A percentile compares a stretch with the other conserved stretches of the same genome.
These are phyloP conservation scores for Magnusiomyces ingens DNA, from an alignment of 1,139 yeast species.

Conservation along the genomic window DNA sequence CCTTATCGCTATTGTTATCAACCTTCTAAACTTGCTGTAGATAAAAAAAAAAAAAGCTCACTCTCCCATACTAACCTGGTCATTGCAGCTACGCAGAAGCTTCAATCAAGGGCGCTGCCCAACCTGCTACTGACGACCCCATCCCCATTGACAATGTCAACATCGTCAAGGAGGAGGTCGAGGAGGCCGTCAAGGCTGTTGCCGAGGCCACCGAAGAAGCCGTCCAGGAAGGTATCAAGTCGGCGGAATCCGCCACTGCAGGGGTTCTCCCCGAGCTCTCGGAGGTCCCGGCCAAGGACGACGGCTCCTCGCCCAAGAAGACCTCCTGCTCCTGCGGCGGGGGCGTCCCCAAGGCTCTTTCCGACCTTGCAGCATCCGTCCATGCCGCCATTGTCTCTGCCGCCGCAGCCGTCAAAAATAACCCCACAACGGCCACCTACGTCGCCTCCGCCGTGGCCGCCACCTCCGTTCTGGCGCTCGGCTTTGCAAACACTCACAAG, in stretches of 20 bases:
- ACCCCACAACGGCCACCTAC: slow-evolving; percentile 1
- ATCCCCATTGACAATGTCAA: slow-evolving; percentile 20
- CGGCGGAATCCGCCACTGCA: too few relatives aligned
- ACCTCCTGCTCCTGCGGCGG: too few relatives aligned
- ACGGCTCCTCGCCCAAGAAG: too few relatives aligned
- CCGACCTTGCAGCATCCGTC: background rate
- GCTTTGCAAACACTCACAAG: slow-evolving; percentile 4
- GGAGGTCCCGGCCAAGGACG: too few relatives aligned
- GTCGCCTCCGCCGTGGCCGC: slow-evolving; percentile 1
- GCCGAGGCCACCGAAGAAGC: background rate
- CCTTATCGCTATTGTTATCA: background rate
- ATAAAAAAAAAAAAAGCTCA: background rate
- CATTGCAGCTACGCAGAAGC: slow-evolving; percentile 18
- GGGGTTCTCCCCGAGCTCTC: too few relatives aligned
- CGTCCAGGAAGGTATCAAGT: slow-evolving; percentile 1
- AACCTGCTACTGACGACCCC: slow-evolving; percentile 17
- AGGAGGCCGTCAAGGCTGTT: slow-evolving; percentile 5
- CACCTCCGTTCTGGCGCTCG: background rate
- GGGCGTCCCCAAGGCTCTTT: too few relatives aligned
- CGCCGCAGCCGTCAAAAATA: slow-evolving; percentile 1
- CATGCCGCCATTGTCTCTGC: background rate
- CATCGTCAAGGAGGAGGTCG: slow-evolving; percentile 15
- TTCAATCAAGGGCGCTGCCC: slow-evolving; percentile 18
- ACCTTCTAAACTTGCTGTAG: background rate
- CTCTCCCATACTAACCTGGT: background rate